Base-by-base conservation (phyloP, 768 basidiomycete species). In the Suillus placidus region DNA sequence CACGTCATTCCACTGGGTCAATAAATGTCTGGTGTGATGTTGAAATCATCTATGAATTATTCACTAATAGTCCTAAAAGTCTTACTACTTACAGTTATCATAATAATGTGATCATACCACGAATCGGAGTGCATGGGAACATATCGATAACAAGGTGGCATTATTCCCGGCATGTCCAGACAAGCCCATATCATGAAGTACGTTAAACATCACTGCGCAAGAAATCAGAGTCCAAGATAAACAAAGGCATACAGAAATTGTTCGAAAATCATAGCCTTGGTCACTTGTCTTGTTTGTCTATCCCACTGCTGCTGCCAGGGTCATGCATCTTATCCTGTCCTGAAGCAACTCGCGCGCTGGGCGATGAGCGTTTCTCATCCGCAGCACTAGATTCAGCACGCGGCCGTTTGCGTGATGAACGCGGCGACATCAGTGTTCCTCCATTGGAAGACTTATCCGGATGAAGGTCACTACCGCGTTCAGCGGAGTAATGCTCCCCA, bases 241-340 rank as follows among this genome's bases (percentile, higher is more conserved):
- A n/a, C 45, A 47, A 49, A 57, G 38, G 26, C 40, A 49, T 40
- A 42, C 57, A 55, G 30, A 47, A 42, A 60, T 20, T n/a, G 47
- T 37, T 47, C 43, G 18, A 54, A 62, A 47, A 43, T 51, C 4
- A 57, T 6, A 51, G 4, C 20, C 47, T 13, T 26, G 18, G 10
- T 69, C 23, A 76, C 66, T 75, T 76, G 52, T 77, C 74, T 69
- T 77, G 77, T 42, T 68, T 67, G 20, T 73, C 66, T 4, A 68
- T 56, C 43, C 70, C 72, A 40, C 51, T 73, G 4, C 60, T 32
- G 54, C 67, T 71, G 32, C 66, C 62, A 26, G 58, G 71, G 49
- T 54, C 40, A 42, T 69, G 69, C 12, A 76, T 47, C 12, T 64
- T 23, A 43, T 72, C 70, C 12, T 62, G 73, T 6, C 62, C 68